A percentile compares a stretch with the other conserved stretches of the same genome.
Evolutionary conservation across 139 green algal genomes (phyloP).

Genomic region (Desmodesmus armatus): DNA sequence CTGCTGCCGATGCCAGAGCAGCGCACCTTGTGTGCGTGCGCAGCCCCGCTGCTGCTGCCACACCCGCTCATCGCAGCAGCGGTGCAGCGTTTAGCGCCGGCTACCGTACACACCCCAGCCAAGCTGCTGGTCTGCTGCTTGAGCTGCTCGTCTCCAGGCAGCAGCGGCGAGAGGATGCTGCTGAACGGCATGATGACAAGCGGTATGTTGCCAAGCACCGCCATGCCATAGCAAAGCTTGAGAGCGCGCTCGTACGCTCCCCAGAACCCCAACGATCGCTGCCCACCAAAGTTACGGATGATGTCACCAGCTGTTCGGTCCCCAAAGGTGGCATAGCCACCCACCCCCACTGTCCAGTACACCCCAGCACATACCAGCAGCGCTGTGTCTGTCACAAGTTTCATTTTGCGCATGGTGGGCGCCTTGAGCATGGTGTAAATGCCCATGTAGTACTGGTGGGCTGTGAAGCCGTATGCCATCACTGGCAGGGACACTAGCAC

Average conservation of each 20-base stretch:
- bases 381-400: conserved; percentile 53
- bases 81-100: background rate
- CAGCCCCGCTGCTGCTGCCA: background rate
- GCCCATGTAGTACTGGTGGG: conserved; percentile 80
- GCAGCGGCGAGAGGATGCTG: conserved; percentile 56
- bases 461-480: conserved; percentile 85
- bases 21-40: too few relatives aligned
- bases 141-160: conserved; percentile 14
- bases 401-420: conserved; percentile 63
- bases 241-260: conserved; percentile 78
- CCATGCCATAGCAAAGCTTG: conserved; percentile 84
- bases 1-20: background rate
- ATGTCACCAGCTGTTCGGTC: conserved; percentile 74
- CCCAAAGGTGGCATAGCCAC: conserved; percentile 81
- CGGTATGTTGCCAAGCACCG: conserved; percentile 79
- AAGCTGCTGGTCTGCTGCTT: background rate
- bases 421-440: conserved; percentile 68
- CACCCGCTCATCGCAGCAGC: background rate
- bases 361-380: conserved; percentile 45
- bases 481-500: conserved; percentile 84
- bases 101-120: background rate
- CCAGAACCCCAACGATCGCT: conserved; percentile 53
- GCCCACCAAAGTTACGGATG: conserved; percentile 84
- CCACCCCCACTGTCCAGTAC: conserved; percentile 80
- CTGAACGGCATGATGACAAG: conserved; percentile 84